Conservation (phyloP, 2,329 filamentous ascomycete genomes). For the Nemania sp. region DNA sequence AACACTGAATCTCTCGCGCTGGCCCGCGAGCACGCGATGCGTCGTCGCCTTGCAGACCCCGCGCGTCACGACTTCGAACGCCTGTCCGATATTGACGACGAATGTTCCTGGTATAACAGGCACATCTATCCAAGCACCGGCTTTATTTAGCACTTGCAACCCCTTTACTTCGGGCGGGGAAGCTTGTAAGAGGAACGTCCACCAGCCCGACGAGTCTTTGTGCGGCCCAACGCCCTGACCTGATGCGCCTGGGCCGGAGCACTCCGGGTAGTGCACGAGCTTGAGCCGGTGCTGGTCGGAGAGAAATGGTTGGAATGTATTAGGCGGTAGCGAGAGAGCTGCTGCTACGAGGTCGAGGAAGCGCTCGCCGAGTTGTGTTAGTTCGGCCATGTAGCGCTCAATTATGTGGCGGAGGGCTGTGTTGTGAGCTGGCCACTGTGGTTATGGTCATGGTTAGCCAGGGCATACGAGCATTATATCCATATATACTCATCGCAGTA, state of each 20-base stretch:
- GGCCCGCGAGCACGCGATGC: slow-evolving; percentile 45
- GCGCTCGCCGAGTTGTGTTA: slow-evolving; percentile 53
- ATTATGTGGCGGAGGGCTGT: slow-evolving; percentile 44
- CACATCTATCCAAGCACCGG: slow-evolving; percentile 54
- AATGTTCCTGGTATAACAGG: slow-evolving; percentile 52
- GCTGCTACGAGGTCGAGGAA: slow-evolving; percentile 61
- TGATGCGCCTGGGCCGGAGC: slow-evolving; percentile 15
- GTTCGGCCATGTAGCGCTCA: slow-evolving; percentile 53
- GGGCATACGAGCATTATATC: too few relatives aligned
- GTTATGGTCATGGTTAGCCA: not conserved
- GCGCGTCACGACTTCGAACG: slow-evolving; percentile 59
- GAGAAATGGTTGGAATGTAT: slow-evolving; percentile 56
- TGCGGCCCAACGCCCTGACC: slow-evolving; percentile 64
- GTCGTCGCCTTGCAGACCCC: slow-evolving; percentile 58
- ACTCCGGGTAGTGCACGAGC: slow-evolving; percentile 55
- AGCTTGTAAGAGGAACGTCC: slow-evolving; percentile 65
- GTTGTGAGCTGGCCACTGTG: slow-evolving; percentile 48
- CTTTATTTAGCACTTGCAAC: slow-evolving; percentile 54
- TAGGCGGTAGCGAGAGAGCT: slow-evolving; percentile 53
- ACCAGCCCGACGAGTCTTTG: slow-evolving; percentile 66
- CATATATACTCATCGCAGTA: too few relatives aligned
- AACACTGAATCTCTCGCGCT: slow-evolving; percentile 46
- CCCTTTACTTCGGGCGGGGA: slow-evolving; percentile 53
- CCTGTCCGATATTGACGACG: slow-evolving; percentile 62
- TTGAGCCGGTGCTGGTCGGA: slow-evolving; percentile 63